These are phyloP conservation scores for Russula vinacea DNA, from an alignment of 768 basidiomycete species.

Conservation along the genomic window DNA sequence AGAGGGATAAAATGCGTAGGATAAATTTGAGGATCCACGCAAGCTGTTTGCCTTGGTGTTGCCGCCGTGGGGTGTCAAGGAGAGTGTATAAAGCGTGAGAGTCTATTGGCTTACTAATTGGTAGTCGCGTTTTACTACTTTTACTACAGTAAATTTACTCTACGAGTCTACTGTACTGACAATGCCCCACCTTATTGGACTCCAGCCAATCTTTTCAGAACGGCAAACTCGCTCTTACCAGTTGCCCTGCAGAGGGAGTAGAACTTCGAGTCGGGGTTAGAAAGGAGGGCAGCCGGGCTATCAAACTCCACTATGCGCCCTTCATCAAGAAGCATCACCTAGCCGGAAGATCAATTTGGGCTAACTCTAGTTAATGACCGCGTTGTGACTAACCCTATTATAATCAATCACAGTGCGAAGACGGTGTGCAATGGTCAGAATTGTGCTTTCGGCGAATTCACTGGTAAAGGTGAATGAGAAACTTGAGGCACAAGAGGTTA, in stretches of 20 bases:
- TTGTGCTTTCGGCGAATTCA: conserved; percentile 77
- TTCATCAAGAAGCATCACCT: conserved; percentile 78
- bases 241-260: conserved; percentile 69
- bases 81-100: conserved; percentile 7
- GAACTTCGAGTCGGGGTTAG: conserved; percentile 58
- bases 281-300: conserved; percentile 54
- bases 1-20: conserved; percentile 6
- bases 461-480: conserved; percentile 37
- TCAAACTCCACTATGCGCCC: conserved; percentile 79
- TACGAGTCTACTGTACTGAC: neutral
- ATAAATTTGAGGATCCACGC: neutral
- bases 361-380: neutral
- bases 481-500: neutral
- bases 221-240: conserved; percentile 65
- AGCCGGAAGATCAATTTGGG: conserved; percentile 5
- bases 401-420: conserved; percentile 81
- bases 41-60: neutral
- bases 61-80: neutral
- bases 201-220: conserved; percentile 65
- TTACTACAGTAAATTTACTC: neutral
- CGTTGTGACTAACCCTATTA: conserved; percentile 56
- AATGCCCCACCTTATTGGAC: conserved; percentile 4
- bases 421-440: conserved; percentile 79
- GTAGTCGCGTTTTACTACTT: neutral
- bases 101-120: neutral